These are phyloP conservation scores for Gloeophyllum trabeum DNA, from an alignment of 768 basidiomycete species.

Conservation along the genomic window DNA sequence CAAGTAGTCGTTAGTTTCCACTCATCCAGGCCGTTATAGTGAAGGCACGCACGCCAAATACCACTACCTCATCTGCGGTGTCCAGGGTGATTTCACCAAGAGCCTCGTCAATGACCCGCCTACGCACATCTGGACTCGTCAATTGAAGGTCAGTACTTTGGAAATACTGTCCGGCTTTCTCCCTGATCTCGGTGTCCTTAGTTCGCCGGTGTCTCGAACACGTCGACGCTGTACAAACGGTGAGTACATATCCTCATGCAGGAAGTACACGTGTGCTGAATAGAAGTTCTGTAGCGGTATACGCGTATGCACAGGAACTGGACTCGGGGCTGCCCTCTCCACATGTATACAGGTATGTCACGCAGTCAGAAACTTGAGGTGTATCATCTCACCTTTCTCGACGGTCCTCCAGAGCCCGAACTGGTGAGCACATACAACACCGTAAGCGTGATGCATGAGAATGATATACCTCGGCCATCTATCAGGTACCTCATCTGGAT, in stretches of 20 bases:
- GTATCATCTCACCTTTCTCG: neutral
- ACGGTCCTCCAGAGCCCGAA: slow-evolving; percentile 20
- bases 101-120: slow-evolving; percentile 29
- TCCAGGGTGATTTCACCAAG: slow-evolving; percentile 34
- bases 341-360: slow-evolving; percentile 32
- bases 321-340: slow-evolving; percentile 31
- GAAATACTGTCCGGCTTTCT: neutral
- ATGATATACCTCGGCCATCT: neutral
- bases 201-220: slow-evolving; percentile 33
- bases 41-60: slow-evolving; percentile 28
- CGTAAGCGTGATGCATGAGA: neutral
- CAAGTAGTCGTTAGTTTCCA: neutral
- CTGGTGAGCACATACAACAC: slow-evolving; percentile 17
- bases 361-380: slow-evolving; percentile 15
- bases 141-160: slow-evolving; percentile 23
- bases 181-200: slow-evolving; percentile 6
- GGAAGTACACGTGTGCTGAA: too few relatives aligned
- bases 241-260: neutral
- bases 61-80: slow-evolving; percentile 32
- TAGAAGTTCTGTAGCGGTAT: too few relatives aligned
- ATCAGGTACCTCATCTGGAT: slow-evolving; percentile 30
- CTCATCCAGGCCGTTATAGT: slow-evolving; percentile 11
- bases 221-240: slow-evolving; percentile 29
- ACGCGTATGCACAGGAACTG: slow-evolving; percentile 33
- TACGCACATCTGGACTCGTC: slow-evolving; percentile 28